Conservation (phyloP, 139 green algal species). For the Chlorella sp. region DNA sequence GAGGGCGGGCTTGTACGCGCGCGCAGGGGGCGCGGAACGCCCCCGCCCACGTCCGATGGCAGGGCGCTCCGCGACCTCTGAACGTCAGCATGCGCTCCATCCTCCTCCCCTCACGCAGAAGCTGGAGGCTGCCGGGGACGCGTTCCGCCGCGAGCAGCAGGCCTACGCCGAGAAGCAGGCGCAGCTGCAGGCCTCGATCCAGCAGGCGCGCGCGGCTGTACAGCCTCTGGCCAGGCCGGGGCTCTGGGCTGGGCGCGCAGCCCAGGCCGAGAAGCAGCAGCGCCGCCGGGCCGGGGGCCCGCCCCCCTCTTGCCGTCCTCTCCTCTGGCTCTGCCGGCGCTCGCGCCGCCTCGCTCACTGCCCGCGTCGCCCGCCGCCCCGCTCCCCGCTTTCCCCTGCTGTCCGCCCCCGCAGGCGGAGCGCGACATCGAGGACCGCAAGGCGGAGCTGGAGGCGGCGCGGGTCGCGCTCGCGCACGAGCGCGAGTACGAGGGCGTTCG, state of each 20-base stretch:
- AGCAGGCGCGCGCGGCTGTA: slow-evolving; percentile 2
- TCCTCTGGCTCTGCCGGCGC: too few relatives aligned
- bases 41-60: too few relatives aligned
- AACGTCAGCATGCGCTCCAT: too few relatives aligned
- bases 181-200: slow-evolving; percentile 31
- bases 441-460: slow-evolving; percentile 27
- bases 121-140: slow-evolving; percentile 18
- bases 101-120: slow-evolving; percentile 13
- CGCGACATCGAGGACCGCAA: slow-evolving; percentile 33
- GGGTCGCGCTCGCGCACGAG: slow-evolving; percentile 27
- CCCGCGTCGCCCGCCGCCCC: background rate
- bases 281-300: too few relatives aligned
- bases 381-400: background rate
- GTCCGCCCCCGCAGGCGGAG: background rate
- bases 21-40: too few relatives aligned
- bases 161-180: slow-evolving; percentile 28
- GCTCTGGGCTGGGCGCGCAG: too few relatives aligned
- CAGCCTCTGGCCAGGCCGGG: too few relatives aligned
- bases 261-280: too few relatives aligned
- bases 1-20: too few relatives aligned
- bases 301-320: too few relatives aligned
- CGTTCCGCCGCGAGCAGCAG: slow-evolving; percentile 24
- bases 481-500: slow-evolving; percentile 36
- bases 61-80: too few relatives aligned
- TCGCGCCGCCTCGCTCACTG: background rate